Base-by-base conservation (phyloP, 306 rosid species). In the Gastrolobium villosum region DNA sequence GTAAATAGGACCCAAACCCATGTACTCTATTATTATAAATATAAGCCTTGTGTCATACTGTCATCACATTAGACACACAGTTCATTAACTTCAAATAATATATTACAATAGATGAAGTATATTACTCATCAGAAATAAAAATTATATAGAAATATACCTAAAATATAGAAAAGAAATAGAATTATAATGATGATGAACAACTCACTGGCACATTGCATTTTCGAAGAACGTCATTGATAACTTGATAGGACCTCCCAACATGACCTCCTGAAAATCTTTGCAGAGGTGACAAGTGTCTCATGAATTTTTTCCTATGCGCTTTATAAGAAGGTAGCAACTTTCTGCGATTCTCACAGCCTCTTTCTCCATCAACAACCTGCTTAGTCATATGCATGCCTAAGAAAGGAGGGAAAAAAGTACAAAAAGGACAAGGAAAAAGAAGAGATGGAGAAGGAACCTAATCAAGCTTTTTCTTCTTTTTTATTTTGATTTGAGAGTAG, bases 331-430 rank as follows among this genome's bases (percentile, higher is more conserved):
- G 97, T 68, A 94, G 78, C 69, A 94, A 74, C 41, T 76, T 87
- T 86, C 95, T 80, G 10, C 97, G 89, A 82, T 77, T 74, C 73
- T 94, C 97, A 65, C 87, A 84, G 48, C 97, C 99, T 37, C 90
- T 54, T 75, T 92, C 97, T 59, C 97, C 97, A 77, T 94, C 97
- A 79, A 92, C 10, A 73, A 94, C 98, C 92, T 92, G 89, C 70
- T 35, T 65, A 76, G 57, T 5, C 9, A 66, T 28, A 36, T 10
- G 56, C 64, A 62, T 8, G 31, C 66, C 57, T 62, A 62, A 81
- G 61, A 65, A 55, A 61, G 11, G 11, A 28, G 15, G 8, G n/a
- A 15, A 3, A 15, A 10, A 31, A 35, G 14, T 6, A 56, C 3
- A 3, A 28, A 7, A 35, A 5, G 31, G 5, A 5, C 9, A 31